Base-by-base conservation (phyloP, 176 grass and related monocot genomes). In the Hyparrhenia diplandra region DNA sequence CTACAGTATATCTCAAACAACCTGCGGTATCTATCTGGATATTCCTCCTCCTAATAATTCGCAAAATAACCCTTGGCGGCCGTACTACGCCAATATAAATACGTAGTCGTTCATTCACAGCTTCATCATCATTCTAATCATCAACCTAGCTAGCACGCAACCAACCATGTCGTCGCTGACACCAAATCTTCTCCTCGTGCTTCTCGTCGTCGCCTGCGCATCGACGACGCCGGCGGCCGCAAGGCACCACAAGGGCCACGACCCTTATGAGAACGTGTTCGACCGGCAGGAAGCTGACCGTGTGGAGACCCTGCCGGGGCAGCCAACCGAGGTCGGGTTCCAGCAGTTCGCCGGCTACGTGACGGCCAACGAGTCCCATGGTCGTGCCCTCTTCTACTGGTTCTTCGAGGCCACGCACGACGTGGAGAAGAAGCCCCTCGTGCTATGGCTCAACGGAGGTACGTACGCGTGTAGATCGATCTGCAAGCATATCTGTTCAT, bases 321-420 rank as follows among this genome's bases (percentile, higher is more conserved):
- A 91, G 61, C 90, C 94, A 8, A 12, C 32, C 54, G 74, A 70
- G 41, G 81, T 93, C 16, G 71, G 37, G 37, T 93, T 97, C 83
- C 73, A 69, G 42, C 94, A 97, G 37, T 97, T 77, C 55, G 77
- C 92, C 10, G 94, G 94, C 5, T 97, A 94, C 42, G 94, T 97
- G 32, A 97, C 91, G 30, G 94, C 91, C 25, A 94, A 94, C 63
- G 52, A 88, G 42, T 85, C 80, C 60, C 94, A 91, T 63, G 94
- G 94, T n/a, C 88, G 91, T n/a, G 91, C 91, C 0, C 94, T 93
- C 69, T 97, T 97, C 83, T 97, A 97, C 85, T 97, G 94, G 94
- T 91, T 97, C 78, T 89, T 93, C 54, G 94, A 97, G 86, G 94
- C 91, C 52, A 70, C 76, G 2, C n/a, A 60, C 18, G 86, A 91